Evolutionary conservation across 768 basidiomycete genomes (phyloP).

Genomic region (Daedaleopsis nitida): DNA sequence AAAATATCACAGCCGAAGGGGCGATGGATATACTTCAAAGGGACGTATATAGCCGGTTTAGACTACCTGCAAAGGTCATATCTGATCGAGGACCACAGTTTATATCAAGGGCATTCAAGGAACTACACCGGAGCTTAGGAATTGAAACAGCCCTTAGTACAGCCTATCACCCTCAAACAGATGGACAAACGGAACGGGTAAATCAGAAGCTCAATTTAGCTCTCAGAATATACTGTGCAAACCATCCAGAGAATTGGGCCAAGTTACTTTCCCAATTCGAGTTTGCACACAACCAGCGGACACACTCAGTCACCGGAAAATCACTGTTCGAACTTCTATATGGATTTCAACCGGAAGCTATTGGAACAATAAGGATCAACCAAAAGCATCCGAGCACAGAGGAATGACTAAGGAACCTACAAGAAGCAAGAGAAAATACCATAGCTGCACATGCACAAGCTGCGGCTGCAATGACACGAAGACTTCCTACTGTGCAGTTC

Average conservation of each 20-base stretch:
- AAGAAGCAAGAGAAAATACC: background rate
- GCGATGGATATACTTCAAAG: constrained; percentile 19
- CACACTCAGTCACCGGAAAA: constrained; percentile 27
- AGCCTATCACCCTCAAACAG: constrained; percentile 46
- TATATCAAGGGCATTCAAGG: constrained; percentile 34
- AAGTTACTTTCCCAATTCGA: constrained; percentile 5
- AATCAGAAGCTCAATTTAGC: constrained; percentile 44
- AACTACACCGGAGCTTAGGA: constrained; percentile 31
- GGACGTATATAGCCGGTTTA: constrained; percentile 14
- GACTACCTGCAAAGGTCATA: constrained; percentile 7
- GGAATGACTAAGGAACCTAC: background rate
- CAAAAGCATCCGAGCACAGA: constrained; percentile 12
- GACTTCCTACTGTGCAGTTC: background rate
- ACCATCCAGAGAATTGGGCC: constrained; percentile 38
- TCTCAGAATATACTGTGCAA: constrained; percentile 35
- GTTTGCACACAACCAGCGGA: constrained; percentile 1
- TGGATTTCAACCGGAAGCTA: constrained; percentile 22
- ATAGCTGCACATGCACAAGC: background rate
- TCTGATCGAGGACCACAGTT: constrained; percentile 29
- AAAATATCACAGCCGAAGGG: constrained; percentile 20
- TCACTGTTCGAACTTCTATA: constrained; percentile 35
- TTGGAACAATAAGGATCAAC: background rate
- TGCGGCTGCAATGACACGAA: background rate
- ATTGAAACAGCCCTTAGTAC: constrained; percentile 39
- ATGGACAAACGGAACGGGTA: constrained; percentile 43